Evolutionary conservation across 2,329 filamentous ascomycete species (phyloP).

Genomic region (Cercospora sp.): DNA sequence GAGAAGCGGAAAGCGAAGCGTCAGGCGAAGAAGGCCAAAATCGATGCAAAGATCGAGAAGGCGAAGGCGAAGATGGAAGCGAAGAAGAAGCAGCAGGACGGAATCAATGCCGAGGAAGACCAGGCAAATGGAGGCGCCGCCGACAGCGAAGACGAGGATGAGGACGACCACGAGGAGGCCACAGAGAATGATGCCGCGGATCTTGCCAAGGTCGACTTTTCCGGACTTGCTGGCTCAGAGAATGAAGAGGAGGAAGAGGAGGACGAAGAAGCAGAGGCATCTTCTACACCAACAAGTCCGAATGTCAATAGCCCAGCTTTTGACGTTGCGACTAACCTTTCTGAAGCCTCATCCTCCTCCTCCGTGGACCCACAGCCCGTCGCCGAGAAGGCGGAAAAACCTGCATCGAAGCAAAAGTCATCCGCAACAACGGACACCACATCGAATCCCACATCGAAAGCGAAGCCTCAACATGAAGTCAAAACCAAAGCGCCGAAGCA

Average conservation of each 20-base stretch:
- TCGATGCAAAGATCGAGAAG: constrained; percentile 42
- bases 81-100: constrained; percentile 38
- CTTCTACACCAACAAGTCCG: constrained; percentile 42
- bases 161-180: constrained; percentile 29
- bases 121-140: constrained; percentile 34
- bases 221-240: constrained; percentile 33
- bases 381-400: constrained; percentile 21
- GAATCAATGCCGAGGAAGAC: constrained; percentile 32
- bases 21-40: constrained; percentile 50
- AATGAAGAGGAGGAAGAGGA: constrained; percentile 29
- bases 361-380: constrained; percentile 45
- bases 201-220: constrained; percentile 39
- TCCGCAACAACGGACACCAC: constrained; percentile 12
- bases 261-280: constrained; percentile 37
- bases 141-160: constrained; percentile 32
- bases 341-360: constrained; percentile 50
- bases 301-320: constrained; percentile 44
- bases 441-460: constrained; percentile 7
- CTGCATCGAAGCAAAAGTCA: constrained; percentile 19
- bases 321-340: constrained; percentile 43
- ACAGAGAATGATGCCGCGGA: constrained; percentile 27
- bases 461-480: constrained; percentile 22
- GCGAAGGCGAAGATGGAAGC: constrained; percentile 38
- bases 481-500: constrained; percentile 38
- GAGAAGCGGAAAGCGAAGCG: constrained; percentile 48